phyloP scores from a whole-genome alignment of 139 green algal genomes.

The Chlamydomonas sp. region DNA sequence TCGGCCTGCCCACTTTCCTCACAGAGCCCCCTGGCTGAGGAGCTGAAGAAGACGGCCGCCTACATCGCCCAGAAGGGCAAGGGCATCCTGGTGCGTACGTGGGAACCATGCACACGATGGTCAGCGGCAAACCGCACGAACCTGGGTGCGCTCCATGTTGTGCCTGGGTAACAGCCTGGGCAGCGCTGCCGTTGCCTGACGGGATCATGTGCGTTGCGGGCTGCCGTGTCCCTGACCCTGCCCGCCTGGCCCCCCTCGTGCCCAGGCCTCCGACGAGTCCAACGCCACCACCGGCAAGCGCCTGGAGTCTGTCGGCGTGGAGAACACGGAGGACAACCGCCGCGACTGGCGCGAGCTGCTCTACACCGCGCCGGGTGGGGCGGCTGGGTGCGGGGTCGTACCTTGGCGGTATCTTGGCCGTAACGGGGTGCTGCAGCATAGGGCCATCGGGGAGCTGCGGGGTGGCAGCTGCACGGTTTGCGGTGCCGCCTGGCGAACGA shows the following conservation, averaged over 20 bases:
- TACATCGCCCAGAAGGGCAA: slow-evolving; percentile 72
- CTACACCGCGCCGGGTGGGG: slow-evolving; percentile 70
- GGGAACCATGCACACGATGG: neutral
- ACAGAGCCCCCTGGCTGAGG: slow-evolving; percentile 73
- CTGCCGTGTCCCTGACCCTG: too few relatives aligned
- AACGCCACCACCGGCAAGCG: slow-evolving; percentile 90
- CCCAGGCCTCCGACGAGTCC: slow-evolving; percentile 85
- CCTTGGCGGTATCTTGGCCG: too few relatives aligned
- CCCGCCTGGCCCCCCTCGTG: neutral
- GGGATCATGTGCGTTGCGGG: too few relatives aligned
- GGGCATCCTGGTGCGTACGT: slow-evolving; percentile 46
- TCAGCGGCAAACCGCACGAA: neutral
- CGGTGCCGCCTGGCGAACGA: too few relatives aligned
- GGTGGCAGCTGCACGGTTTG: too few relatives aligned
- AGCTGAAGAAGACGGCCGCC: slow-evolving; percentile 75
- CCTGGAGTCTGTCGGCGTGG: slow-evolving; percentile 80
- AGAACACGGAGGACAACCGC: slow-evolving; percentile 90
- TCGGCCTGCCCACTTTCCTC: neutral
- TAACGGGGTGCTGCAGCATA: too few relatives aligned
- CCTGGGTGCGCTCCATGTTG: neutral
- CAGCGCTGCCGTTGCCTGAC: neutral
- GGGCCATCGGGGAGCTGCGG: neutral
- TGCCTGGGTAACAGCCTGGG: neutral
- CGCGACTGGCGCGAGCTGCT: slow-evolving; percentile 86
- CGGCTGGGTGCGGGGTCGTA: too few relatives aligned